Percentiles rank a stretch among this genome's conserved stretches.
Evolutionary conservation across 1,139 yeast genomes (phyloP).

Genomic region (Torulaspora globosa): DNA sequence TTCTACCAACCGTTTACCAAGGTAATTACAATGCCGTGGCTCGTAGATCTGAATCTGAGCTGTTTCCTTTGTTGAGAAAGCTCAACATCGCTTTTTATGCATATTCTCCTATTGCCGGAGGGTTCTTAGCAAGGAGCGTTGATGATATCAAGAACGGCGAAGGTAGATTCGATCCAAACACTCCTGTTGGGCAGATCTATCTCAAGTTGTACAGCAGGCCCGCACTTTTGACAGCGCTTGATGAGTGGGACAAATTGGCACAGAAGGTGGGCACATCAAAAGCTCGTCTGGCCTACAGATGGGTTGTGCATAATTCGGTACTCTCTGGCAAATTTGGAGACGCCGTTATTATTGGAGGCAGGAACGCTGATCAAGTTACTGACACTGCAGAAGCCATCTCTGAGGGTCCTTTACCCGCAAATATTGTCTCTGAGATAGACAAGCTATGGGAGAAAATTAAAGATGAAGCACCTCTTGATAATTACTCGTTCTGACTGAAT

Average conservation of each 20-base stretch:
- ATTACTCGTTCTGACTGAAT: conserved; percentile 6
- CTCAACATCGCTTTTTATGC: conserved; percentile 22
- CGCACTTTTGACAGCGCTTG: conserved; percentile 22
- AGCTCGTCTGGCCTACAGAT: conserved; percentile 29
- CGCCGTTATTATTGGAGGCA: conserved; percentile 38
- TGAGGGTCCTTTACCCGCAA: conserved; percentile 34
- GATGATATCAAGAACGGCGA: conserved; percentile 14
- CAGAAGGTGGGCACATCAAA: conserved; percentile 19
- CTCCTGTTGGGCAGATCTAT: conserved; percentile 19
- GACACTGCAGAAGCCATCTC: conserved; percentile 37
- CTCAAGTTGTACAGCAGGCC: conserved; percentile 23
- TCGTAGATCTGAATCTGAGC: conserved; percentile 23
- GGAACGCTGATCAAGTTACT: conserved; percentile 35
- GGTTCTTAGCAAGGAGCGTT: conserved; percentile 24
- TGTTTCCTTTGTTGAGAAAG: conserved; percentile 25
- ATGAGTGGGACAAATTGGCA: conserved; percentile 23
- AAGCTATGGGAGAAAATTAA: conserved; percentile 28
- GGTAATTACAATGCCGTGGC: conserved; percentile 30
- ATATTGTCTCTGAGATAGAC: conserved; percentile 33
- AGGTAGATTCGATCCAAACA: conserved; percentile 21
- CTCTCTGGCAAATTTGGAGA: conserved; percentile 22
- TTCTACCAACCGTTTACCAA: conserved; percentile 29
- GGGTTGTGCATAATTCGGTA: conserved; percentile 28
- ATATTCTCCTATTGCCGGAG: conserved; percentile 33
- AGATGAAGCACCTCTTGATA: conserved; percentile 24